Conservation (phyloP, 148 eudicot species). For the Cornus suecica region DNA sequence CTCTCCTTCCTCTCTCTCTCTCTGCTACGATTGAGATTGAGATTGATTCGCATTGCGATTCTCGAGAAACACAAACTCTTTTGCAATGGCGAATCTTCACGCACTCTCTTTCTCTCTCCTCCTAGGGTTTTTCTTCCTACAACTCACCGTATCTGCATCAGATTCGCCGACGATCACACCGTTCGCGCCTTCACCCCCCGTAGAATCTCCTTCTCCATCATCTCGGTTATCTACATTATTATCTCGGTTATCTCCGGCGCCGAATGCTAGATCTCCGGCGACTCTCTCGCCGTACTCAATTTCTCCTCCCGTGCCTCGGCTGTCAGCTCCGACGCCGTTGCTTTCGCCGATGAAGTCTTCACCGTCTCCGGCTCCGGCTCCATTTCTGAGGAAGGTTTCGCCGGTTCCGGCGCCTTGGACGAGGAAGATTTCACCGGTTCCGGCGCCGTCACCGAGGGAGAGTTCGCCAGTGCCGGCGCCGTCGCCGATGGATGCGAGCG, state of each 20-base stretch:
- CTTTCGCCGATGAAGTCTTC: background rate
- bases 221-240: too few relatives aligned
- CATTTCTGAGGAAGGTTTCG: too few relatives aligned
- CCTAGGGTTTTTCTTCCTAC: constrained; percentile 12
- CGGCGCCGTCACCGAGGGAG: constrained; percentile 7
- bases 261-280: background rate
- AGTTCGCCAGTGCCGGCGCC: constrained; percentile 8
- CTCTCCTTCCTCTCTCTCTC: background rate
- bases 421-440: background rate
- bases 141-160: constrained; percentile 5
- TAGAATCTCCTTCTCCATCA: background rate
- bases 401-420: constrained; percentile 11
- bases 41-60: background rate
- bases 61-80: background rate
- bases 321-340: constrained; percentile 7
- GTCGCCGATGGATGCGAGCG: background rate
- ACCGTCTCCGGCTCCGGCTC: constrained; percentile 11
- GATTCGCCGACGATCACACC: constrained; percentile 20
- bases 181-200: too few relatives aligned
- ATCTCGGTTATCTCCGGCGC: constrained; percentile 10
- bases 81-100: constrained; percentile 21
- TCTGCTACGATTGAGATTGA: constrained; percentile 3
- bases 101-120: constrained; percentile 11
- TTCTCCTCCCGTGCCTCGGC: constrained; percentile 19
- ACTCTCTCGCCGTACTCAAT: constrained; percentile 1